These are phyloP conservation scores for Grammothele lineata DNA, from an alignment of 768 basidiomycete genomes.

Conservation along the genomic window DNA sequence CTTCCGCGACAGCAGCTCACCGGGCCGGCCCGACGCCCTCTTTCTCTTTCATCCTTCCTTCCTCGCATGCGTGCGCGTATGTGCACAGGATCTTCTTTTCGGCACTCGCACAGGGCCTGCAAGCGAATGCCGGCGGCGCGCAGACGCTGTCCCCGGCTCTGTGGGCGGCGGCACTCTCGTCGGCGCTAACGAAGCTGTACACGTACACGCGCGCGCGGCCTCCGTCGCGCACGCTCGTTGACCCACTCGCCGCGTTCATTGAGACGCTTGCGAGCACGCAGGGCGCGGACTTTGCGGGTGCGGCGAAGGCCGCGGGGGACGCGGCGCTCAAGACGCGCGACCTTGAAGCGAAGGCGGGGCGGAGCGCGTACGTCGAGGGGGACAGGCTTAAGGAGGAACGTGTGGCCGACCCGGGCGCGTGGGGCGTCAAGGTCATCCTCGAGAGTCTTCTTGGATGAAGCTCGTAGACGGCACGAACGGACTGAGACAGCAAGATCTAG, in stretches of 20 bases:
- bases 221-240: conserved; percentile 89
- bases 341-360: conserved; percentile 79
- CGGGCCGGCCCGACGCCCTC: background rate
- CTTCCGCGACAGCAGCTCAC: conserved; percentile 1
- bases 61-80: no score
- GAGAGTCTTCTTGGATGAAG: conserved; percentile 40
- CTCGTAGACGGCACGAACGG: no score
- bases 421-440: conserved; percentile 78
- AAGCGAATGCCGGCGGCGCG: conserved; percentile 30
- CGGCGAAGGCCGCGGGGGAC: conserved; percentile 54
- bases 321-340: conserved; percentile 76
- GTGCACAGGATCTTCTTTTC: conserved; percentile 81
- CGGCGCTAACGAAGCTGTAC: conserved; percentile 61
- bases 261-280: conserved; percentile 35
- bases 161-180: conserved; percentile 58
- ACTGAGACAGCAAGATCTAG: no score
- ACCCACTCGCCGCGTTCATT: conserved; percentile 81
- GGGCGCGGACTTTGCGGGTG: conserved; percentile 37
- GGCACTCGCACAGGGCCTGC: conserved; percentile 71
- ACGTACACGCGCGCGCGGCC: conserved; percentile 86
- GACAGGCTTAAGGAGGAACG: conserved; percentile 55
- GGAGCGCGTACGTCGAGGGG: conserved; percentile 83
- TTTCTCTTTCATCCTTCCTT: background rate
- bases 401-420: conserved; percentile 86
- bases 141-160: conserved; percentile 41